Evolutionary conservation across 1,139 yeast genomes (phyloP).

Genomic region (Candida sp.): DNA sequence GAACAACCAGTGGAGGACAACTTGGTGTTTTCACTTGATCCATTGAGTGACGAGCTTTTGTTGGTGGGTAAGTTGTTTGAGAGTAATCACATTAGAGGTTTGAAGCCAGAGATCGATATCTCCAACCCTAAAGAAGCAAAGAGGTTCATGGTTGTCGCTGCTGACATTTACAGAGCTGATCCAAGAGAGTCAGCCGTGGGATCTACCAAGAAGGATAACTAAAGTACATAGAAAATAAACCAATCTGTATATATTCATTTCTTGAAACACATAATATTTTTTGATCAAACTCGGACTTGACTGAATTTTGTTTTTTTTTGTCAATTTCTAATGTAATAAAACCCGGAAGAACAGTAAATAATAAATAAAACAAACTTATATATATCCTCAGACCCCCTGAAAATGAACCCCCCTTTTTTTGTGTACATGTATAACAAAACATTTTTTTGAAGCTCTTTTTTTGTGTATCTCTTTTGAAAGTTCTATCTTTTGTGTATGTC

Average conservation of each 20-base stretch:
- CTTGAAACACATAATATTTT: background rate
- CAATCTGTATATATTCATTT: background rate
- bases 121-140: conserved; percentile 27
- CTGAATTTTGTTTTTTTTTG: background rate
- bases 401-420: conserved; percentile 2
- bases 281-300: too few species aligned
- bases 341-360: background rate
- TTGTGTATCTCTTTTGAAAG: background rate
- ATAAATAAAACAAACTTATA: background rate
- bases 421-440: background rate
- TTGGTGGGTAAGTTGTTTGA: conserved; percentile 87
- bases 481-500: background rate
- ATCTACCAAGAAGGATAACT: background rate
- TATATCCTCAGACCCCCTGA: background rate
- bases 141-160: conserved; percentile 27
- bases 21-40: conserved; percentile 77
- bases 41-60: conserved; percentile 65
- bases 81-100: conserved; percentile 48
- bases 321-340: background rate
- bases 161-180: conserved; percentile 36
- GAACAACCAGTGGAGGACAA: conserved; percentile 74
- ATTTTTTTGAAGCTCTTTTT: background rate
- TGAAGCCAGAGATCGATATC: conserved; percentile 33
- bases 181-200: conserved; percentile 15
- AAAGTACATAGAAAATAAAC: background rate